Evolutionary conservation across 352 stramenopile genomes (phyloP), one percentile per base, ranked within the genome.

Genomic region (Elongisporangium undulatum): DNA sequence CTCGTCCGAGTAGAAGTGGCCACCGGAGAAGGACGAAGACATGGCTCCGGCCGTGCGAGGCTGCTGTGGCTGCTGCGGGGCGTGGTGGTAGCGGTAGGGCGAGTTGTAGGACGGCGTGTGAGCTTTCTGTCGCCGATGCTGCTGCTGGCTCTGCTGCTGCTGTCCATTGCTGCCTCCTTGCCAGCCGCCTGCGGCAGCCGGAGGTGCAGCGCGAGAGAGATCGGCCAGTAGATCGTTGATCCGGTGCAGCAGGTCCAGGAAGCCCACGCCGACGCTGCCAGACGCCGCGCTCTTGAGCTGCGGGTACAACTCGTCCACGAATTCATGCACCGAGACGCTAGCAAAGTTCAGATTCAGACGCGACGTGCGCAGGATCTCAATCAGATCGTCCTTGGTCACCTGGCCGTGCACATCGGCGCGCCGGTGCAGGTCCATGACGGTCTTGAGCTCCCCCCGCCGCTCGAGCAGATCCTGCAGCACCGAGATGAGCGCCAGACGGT

Each of bases 381-480:
- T 72, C 0, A 92, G 62, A 19, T 90, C 80, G 9, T 73, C 38
- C 53, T 74, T 82, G 20, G 63, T 78, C 6, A 92, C 78, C 53
- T 88, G 77, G 13, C 82, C 79, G 16, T 85, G 77, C 51, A 75
- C 69, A 59, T 88, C 79, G 9, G 79, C 68, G 22, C 75, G 63
- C 4, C 73, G 79, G 49, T 90, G 75, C 23, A 91, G 59, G 49
- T 90, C 82, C 24, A 92, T 71, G 4, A 82, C 79, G 38, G 69
- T 88, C 60, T 92, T 92, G 17, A 92, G 66, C 19, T 90, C 81
- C 19, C 77, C 72, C 8, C 83, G 83, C 24, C 77, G 75, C 51
- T 92, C 83, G 0, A 92, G 68, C 21, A 92, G 58, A 63, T 90
- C 82, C 23, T 92, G 77, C 5, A 92, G 63, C 16, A 91, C 75